Evolutionary conservation across 1,284 basidiomycete species (phyloP).

Genomic region (Apiotrichum brassicae): DNA sequence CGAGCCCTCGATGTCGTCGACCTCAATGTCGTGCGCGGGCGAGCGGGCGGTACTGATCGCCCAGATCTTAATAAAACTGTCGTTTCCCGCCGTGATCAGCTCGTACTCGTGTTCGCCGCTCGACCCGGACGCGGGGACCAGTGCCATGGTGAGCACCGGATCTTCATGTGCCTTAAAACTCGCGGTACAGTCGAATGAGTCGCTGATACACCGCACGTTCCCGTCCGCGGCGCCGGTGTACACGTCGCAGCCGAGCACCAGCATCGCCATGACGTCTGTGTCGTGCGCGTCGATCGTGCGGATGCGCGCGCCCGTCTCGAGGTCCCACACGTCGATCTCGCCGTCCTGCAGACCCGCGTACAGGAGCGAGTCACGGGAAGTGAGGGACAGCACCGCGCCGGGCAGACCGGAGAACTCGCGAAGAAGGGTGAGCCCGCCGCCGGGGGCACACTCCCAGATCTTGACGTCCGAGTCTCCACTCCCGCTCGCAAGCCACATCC

Average conservation of each 20-base stretch:
- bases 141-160: conserved; percentile 69
- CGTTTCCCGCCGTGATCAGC: conserved; percentile 76
- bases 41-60: conserved; percentile 2
- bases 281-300: conserved; percentile 79
- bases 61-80: conserved; percentile 69
- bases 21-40: conserved; percentile 7
- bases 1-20: conserved; percentile 34
- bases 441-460: conserved; percentile 65
- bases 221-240: conserved; percentile 81
- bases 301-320: conserved; percentile 79
- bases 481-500: conserved; percentile 65
- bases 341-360: conserved; percentile 93
- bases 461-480: conserved; percentile 86
- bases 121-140: conserved; percentile 37
- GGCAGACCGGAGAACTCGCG: conserved; percentile 28
- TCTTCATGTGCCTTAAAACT: conserved; percentile 73
- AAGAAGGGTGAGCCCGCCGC: conserved; percentile 33
- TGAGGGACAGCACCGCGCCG: conserved; percentile 66
- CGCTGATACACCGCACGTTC: conserved; percentile 70
- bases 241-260: conserved; percentile 65
- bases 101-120: conserved; percentile 25
- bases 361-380: conserved; percentile 67
- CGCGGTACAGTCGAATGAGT: conserved; percentile 72
- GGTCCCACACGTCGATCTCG: conserved; percentile 82
- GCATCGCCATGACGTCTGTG: conserved; percentile 75